Conservation (phyloP, 352 stramenopile genomes). For the Pythium rishiriense region DNA sequence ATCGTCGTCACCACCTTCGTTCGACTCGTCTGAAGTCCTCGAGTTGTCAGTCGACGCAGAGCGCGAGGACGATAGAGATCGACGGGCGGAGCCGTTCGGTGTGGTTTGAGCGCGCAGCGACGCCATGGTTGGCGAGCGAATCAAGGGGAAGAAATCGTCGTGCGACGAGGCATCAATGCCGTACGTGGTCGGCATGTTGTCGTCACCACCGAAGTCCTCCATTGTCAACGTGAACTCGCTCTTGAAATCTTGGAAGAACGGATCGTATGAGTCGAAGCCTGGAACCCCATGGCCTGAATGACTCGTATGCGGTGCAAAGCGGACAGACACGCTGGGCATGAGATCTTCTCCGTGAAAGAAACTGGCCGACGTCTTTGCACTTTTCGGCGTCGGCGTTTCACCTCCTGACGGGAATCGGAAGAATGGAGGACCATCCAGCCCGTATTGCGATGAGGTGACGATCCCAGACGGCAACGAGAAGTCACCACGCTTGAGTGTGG, state of each 20-base stretch:
- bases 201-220: constrained; percentile 39
- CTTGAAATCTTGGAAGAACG: constrained; percentile 47
- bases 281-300: constrained; percentile 13
- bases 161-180: constrained; percentile 10
- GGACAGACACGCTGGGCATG: constrained; percentile 30
- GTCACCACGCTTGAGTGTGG: constrained; percentile 22
- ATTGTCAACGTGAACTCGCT: constrained; percentile 44
- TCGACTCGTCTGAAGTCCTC: constrained; percentile 14
- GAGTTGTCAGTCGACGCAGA: constrained; percentile 42
- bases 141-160: constrained; percentile 30
- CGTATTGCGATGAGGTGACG: constrained; percentile 11
- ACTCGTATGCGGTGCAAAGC: constrained; percentile 19
- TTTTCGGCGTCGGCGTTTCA: constrained; percentile 8
- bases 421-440: background rate
- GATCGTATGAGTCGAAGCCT: constrained; percentile 42
- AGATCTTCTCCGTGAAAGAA: constrained; percentile 19
- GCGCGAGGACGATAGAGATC: constrained; percentile 43
- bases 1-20: constrained; percentile 50
- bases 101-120: constrained; percentile 18
- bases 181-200: constrained; percentile 19
- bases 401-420: constrained; percentile 18
- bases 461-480: constrained; percentile 27
- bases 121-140: constrained; percentile 33
- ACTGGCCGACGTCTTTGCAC: background rate
- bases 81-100: constrained; percentile 20